Evolutionary conservation across 2,329 filamentous ascomycete genomes (phyloP), one percentile per base, ranked within the genome.

Genomic region (Coccinonectria pachysandricola): DNA sequence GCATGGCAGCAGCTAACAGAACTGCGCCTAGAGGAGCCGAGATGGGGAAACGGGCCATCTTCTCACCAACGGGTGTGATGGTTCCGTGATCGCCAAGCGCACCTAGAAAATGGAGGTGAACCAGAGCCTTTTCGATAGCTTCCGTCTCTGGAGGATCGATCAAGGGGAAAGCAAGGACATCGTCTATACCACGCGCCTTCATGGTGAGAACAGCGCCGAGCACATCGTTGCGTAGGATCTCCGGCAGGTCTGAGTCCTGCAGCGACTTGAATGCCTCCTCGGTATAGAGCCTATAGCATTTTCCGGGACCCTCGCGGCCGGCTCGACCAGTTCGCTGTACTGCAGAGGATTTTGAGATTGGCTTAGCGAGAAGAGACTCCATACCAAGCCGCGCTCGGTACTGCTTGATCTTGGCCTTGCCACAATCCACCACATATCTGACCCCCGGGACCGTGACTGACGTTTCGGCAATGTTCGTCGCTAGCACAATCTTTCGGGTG

Each of bases 381-480:
- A 98, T 76, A 5, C 86, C 87, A 0, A 96, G 67, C 1, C 78
- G 71, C 10, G 80, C 73, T 9, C 87, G 79, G 50, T 86, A 98
- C 39, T 93, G 81, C 56, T 95, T 95, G 38, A 92, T 71, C 51
- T 98, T 98, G 7, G 82, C 83, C 46, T 95, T 95, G 23, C 91
- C 91, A 29, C 82, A 82, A 49, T 98, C 91, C 12, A 98, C 70
- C 7, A 98, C 88, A 42, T 81, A 91, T 4, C 84, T 75, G 6
- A 98, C 86, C 3, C 91, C 91, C 0, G 88, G 81, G 0, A 98
- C 87, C 0, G 91, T 98, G 32, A 98, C 82, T 1, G 91, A 96
- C 0, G 91, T 96, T 53, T 98, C 91, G n/a, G 91, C 91, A 44
- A 98, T 96, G 47, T 98, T 98, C 9, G 91, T 98, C 0, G 87